phyloP scores from a whole-genome alignment of 352 stramenopile genomes.

The Phytophthora capsici region DNA sequence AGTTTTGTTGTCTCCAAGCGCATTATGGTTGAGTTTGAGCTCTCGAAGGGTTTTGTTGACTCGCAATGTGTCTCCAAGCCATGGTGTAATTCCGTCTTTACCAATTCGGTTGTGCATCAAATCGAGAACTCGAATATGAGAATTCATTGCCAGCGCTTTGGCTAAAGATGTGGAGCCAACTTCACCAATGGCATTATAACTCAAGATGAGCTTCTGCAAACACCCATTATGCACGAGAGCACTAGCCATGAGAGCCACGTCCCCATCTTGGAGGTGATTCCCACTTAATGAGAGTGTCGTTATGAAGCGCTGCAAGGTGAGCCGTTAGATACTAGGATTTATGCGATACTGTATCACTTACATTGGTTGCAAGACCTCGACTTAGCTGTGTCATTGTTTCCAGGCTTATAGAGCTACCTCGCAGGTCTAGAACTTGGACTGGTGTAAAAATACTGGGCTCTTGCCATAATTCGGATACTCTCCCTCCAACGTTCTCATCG shows the following conservation, averaged over 20 bases:
- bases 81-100: conserved; percentile 56
- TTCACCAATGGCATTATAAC: conserved; percentile 71
- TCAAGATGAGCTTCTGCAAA: conserved; percentile 63
- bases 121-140: conserved; percentile 52
- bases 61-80: conserved; percentile 67
- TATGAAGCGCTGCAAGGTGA: conserved; percentile 55
- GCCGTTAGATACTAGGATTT: neutral
- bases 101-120: conserved; percentile 78
- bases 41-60: conserved; percentile 55
- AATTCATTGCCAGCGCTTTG: conserved; percentile 52
- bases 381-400: conserved; percentile 52
- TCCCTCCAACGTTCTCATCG: conserved; percentile 13
- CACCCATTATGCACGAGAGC: conserved; percentile 62
- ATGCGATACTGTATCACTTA: conserved; percentile 30
- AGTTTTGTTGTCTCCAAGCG: conserved; percentile 60
- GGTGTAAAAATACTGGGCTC: conserved; percentile 2
- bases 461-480: conserved; percentile 3
- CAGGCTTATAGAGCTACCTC: conserved; percentile 57
- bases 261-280: conserved; percentile 66
- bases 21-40: conserved; percentile 75
- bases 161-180: conserved; percentile 63
- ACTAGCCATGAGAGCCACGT: conserved; percentile 55
- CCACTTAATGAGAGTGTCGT: conserved; percentile 63
- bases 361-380: conserved; percentile 55
- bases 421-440: conserved; percentile 49